Conservation (phyloP, 148 eudicot species). For the Vaccinium vitisidaea region DNA sequence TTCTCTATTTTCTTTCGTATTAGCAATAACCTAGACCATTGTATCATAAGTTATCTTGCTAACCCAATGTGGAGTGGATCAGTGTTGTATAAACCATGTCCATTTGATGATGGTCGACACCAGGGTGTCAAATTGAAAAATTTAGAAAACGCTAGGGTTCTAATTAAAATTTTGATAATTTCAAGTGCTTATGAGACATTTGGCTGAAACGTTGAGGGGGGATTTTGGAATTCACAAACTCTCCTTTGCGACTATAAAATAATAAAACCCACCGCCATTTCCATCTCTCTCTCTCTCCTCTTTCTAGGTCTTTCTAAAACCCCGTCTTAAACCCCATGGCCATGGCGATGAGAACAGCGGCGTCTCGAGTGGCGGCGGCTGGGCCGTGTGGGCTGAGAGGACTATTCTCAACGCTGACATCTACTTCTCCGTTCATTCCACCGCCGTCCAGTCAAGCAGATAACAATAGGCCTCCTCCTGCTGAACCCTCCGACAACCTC, state of each 20-base stretch:
- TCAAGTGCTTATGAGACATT: not conserved
- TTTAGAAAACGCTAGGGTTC: not conserved
- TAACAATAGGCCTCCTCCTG: conserved; percentile 27
- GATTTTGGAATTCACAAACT: not conserved
- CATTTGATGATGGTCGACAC: not conserved
- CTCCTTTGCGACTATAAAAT: not conserved
- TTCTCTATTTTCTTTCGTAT: no score
- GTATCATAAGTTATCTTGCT: no score
- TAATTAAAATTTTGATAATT: not conserved
- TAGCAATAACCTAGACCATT: no score
- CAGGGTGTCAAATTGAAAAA: not conserved
- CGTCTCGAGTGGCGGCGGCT: conserved; percentile 17
- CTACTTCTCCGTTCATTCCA: conserved; percentile 28
- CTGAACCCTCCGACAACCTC: conserved; percentile 46
- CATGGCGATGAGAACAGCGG: conserved; percentile 39
- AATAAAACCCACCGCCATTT: not conserved
- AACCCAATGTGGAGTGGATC: no score
- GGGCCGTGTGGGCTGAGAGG: conserved; percentile 25
- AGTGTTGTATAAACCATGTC: not conserved
- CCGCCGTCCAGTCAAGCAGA: conserved; percentile 24
- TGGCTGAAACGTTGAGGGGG: not conserved
- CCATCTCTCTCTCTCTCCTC: not conserved
- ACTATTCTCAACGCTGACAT: conserved; percentile 26
- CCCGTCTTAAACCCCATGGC: conserved; percentile 17
- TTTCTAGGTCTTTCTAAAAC: not conserved